Base-by-base conservation (phyloP, 2,329 filamentous ascomycete species). In the Laburnicola sp. region DNA sequence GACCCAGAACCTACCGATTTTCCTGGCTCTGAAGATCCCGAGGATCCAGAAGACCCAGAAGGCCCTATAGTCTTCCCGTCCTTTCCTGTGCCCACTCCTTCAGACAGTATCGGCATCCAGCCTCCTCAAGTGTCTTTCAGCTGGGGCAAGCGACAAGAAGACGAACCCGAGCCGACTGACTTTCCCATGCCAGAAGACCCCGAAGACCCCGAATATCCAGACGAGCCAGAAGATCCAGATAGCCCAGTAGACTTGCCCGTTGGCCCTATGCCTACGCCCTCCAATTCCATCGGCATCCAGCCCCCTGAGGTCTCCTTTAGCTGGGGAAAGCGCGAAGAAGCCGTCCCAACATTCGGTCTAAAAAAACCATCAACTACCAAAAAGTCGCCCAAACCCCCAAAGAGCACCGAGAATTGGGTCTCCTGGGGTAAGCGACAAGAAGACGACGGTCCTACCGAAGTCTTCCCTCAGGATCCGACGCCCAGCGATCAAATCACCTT, bases 121-220 rank as follows among this genome's bases (percentile, higher is more conserved):
- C 58, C 58, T 10, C 60, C 60, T 4, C 46, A 38, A 5, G 44
- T 43, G 5, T 57, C 52, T 25, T 34, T 63, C 22, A 54, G 42
- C 23, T 63, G 60, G 60, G 58, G 53, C 11, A 58, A 57, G 43
- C 27, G 59, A n/a, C 41, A 59, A 25, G 41, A 35, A 7, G 51
- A 43, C 8, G 28, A 46, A 1, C 41, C 50, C 2, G 36, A 45
- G 21, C 50, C 45, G 10, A 51, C 45, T 22, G 41, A 49, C 10
- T 26, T 38, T 26, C 45, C 45, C 6, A 28, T 23, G 26, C 35
- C 48, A 2, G 41, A 39, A 22, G 26, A 38, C 8, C 32, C 44
- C 3, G 34, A 38, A 7, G 10, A 10, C 11, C 21, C 32, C 6
- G 16, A 16, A 16, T 16, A 16, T 16, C 4, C 9, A 2, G 48